Conservation (phyloP, 306 rosid species). For the Pachyrhizus erosus region DNA sequence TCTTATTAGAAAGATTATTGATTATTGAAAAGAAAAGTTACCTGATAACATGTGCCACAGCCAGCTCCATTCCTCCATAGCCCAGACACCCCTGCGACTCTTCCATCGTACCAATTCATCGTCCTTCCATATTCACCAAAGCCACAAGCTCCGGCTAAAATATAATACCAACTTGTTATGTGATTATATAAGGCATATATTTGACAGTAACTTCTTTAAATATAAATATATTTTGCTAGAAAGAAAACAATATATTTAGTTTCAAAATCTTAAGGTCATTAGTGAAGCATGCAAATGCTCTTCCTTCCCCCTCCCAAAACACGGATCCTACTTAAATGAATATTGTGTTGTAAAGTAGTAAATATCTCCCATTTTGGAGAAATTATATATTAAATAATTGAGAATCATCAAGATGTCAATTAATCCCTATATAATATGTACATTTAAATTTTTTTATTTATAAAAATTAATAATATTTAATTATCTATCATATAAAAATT, state of each 20-base stretch:
- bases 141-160: constrained; percentile 82
- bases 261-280: neutral
- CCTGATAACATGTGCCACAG: constrained; percentile 86
- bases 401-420: too few relatives aligned
- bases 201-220: neutral
- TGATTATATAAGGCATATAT: neutral
- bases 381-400: too few relatives aligned
- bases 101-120: constrained; percentile 53
- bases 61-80: constrained; percentile 73
- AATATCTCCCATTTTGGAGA: neutral
- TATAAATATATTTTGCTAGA: neutral
- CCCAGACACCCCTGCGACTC: constrained; percentile 63
- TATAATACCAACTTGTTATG: neutral
- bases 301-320: neutral
- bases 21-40: neutral
- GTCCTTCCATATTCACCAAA: constrained; percentile 74
- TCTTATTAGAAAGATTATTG: too few relatives aligned
- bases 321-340: neutral
- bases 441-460: too few relatives aligned
- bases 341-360: neutral
- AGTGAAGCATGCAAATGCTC: neutral
- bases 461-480: too few relatives aligned
- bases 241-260: neutral
- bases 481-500: too few relatives aligned
- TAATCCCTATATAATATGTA: too few relatives aligned